Evolutionary conservation across 306 rosid genomes (phyloP).

Genomic region (Glycine latifolia): DNA sequence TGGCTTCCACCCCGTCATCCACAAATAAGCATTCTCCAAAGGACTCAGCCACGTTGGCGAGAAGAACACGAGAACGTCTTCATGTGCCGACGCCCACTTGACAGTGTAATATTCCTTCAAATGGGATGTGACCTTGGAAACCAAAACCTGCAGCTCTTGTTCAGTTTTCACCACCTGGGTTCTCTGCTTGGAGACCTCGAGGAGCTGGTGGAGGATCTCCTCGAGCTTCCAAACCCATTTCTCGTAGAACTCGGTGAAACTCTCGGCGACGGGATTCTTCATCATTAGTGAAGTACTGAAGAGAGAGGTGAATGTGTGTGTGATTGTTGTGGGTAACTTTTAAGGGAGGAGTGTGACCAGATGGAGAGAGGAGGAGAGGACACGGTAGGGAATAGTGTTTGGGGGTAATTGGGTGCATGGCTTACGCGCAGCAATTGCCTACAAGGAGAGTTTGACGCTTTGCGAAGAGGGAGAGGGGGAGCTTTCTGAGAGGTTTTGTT

Average conservation of each 20-base stretch:
- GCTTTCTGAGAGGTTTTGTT: background rate
- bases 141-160: conserved; percentile 44
- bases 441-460: conserved; percentile 49
- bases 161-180: background rate
- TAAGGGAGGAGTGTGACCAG: conserved; percentile 40
- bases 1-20: conserved; percentile 54
- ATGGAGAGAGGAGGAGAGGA: conserved; percentile 54
- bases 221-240: conserved; percentile 62
- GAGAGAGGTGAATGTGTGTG: background rate
- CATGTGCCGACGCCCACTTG: conserved; percentile 72
- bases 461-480: conserved; percentile 36
- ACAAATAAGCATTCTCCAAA: conserved; percentile 39
- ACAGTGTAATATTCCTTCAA: conserved; percentile 66
- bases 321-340: background rate
- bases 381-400: conserved; percentile 52
- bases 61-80: conserved; percentile 68
- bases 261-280: conserved; percentile 53
- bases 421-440: conserved; percentile 60
- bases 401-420: conserved; percentile 61
- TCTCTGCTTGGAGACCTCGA: conserved; percentile 8
- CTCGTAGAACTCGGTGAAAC: conserved; percentile 59
- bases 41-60: conserved; percentile 49
- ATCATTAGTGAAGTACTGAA: conserved; percentile 44
- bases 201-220: conserved; percentile 50
- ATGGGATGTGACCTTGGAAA: conserved; percentile 61